These are phyloP conservation scores for Exophiala sp. DNA, from an alignment of 2,329 filamentous ascomycete species.

Conservation along the genomic window DNA sequence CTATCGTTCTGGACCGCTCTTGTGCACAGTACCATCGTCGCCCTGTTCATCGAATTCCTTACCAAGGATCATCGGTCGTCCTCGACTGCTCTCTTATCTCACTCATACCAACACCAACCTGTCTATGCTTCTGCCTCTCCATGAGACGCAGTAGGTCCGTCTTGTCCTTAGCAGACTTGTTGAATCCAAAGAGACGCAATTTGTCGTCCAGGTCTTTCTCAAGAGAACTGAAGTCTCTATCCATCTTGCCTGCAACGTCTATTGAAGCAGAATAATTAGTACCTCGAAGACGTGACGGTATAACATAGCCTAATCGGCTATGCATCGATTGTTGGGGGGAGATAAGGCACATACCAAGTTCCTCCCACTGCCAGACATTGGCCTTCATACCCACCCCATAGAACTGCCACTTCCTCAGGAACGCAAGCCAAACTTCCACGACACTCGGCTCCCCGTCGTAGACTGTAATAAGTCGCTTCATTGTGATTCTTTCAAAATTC, in stretches of 20 bases:
- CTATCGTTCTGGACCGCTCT: no score
- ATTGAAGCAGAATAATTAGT: conserved; percentile 4
- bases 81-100: conserved; percentile 31
- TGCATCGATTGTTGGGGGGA: neutral
- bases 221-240: conserved; percentile 35
- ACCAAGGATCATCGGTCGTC: conserved; percentile 13
- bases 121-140: conserved; percentile 36
- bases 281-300: conserved; percentile 5
- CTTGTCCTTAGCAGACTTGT: conserved; percentile 31
- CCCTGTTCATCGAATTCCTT: neutral
- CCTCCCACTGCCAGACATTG: conserved; percentile 86
- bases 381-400: conserved; percentile 99
- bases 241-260: conserved; percentile 43
- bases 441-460: conserved; percentile 85
- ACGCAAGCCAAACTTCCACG: conserved; percentile 88
- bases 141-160: conserved; percentile 36
- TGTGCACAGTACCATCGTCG: no score
- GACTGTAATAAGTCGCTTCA: conserved; percentile 84
- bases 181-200: conserved; percentile 41
- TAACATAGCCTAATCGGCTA: neutral
- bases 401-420: conserved; percentile 85
- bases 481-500: conserved; percentile 91
- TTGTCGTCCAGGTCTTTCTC: conserved; percentile 40
- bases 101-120: conserved; percentile 36
- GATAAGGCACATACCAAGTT: conserved; percentile 55